Base-by-base conservation (phyloP, 2,329 filamentous ascomycete species). In the Microdochium nivale region DNA sequence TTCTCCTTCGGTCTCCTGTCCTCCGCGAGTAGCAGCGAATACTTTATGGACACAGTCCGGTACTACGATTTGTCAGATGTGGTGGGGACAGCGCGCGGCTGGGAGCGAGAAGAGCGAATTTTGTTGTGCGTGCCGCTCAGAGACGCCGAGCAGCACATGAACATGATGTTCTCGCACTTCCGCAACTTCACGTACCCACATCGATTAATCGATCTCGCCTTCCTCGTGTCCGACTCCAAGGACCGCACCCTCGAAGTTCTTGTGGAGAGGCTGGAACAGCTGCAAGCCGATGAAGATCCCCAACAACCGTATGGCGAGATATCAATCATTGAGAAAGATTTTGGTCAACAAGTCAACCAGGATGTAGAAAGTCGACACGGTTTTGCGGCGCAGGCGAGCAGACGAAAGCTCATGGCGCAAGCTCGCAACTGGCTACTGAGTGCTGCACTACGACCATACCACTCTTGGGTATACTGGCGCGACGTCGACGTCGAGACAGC, bases 401-500 rank as follows among this genome's bases (percentile, higher is more conserved):
- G 94, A 61, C 83, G 94, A 69, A 99, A 99, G 74, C 79, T 95
- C 63, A 99, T 99, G 94, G 94, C 94, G 1, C 90, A 96, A 71
- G 94, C 94, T 49, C 82, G 94, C 56, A 99, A 99, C 70, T 99
- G 94, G 94, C 77, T 99, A 50, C 73, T 99, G 52, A 96, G 90
- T 62, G 92, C 94, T 40, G 92, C 94, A 23, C 74, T 99, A 51
- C 84, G 94, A 44, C 94, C 94, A 1, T 95, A 94, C 50, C 94
- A 99, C 67, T 96, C 91, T 57, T 99, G 94, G 94, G 94, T 99
- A 10, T 99, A 99, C 67, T 99, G 94, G 94, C 84, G 94, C 69
- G 94, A 99, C 72, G 94, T 96, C 24, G 94, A 99, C 70, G 94
- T 99, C 9, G 90, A 97, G 70, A 99, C 94, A 1, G 94, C 94